Conservation (phyloP, 805 yeast species). For the Suhomyces canberraensis region DNA sequence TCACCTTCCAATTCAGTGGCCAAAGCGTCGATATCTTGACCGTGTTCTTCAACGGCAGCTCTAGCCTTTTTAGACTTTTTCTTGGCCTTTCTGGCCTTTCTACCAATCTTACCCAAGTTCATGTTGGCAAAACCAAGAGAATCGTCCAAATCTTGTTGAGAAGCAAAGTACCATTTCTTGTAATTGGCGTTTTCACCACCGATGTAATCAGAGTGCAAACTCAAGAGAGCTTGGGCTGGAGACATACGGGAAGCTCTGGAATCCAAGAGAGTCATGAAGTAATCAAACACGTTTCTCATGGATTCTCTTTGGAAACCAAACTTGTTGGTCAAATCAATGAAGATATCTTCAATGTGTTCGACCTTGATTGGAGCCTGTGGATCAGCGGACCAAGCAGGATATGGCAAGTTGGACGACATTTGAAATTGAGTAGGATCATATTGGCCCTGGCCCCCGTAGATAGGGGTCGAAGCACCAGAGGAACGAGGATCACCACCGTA, state of each 20-base stretch:
- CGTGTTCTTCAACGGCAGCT: constrained; percentile 63
- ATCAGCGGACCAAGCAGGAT: constrained; percentile 99
- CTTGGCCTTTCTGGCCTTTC: constrained; percentile 77
- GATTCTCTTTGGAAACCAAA: constrained; percentile 92
- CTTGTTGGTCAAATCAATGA: constrained; percentile 76
- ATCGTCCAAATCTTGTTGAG: constrained; percentile 83
- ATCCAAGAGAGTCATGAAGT: constrained; percentile 79
- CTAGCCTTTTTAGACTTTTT: constrained; percentile 77
- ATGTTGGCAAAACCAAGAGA: constrained; percentile 80
- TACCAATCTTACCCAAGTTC: constrained; percentile 70
- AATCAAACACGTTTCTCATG: constrained; percentile 88
- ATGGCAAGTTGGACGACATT: constrained; percentile 85
- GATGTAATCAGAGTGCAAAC: constrained; percentile 82
- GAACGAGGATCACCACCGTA: constrained; percentile 80
- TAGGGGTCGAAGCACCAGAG: constrained; percentile 93
- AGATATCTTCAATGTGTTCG: constrained; percentile 83
- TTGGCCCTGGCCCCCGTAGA: constrained; percentile 61
- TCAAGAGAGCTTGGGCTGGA: constrained; percentile 79
- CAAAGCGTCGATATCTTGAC: constrained; percentile 57
- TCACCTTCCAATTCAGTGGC: constrained; percentile 78
- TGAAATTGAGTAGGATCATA: constrained; percentile 61
- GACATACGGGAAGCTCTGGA: constrained; percentile 87
- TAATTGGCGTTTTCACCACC: constrained; percentile 86
- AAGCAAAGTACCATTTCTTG: constrained; percentile 86
- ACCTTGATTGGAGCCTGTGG: constrained; percentile 79